phyloP scores from a whole-genome alignment of 202 grass and related monocot genomes.

The Musa balbisiana region DNA sequence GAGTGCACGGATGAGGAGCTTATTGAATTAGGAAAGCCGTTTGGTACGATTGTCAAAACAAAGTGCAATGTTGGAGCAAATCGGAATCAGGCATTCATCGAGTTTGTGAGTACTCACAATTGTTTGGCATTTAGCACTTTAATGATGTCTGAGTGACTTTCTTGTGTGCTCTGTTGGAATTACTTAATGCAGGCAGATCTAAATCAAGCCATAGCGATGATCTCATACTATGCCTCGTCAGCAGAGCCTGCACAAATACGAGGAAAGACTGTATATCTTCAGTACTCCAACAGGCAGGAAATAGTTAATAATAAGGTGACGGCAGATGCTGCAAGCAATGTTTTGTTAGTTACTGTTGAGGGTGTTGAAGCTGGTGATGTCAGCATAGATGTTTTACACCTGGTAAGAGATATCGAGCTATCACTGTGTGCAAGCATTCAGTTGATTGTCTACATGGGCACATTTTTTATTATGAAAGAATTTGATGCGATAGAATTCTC shows the following conservation, averaged over 20 bases:
- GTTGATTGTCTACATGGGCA: too few relatives aligned
- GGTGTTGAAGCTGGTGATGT: conserved; percentile 16
- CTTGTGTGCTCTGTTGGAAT: too few relatives aligned
- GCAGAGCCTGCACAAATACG: conserved; percentile 19
- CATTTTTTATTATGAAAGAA: too few relatives aligned
- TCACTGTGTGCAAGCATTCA: too few relatives aligned
- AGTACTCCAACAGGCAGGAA: conserved; percentile 17
- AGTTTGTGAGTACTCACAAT: conserved; percentile 50
- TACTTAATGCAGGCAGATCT: conserved; percentile 44
- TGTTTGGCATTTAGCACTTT: too few relatives aligned
- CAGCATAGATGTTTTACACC: conserved; percentile 15
- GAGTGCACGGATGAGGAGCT: conserved; percentile 82
- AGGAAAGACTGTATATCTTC: conserved; percentile 11
- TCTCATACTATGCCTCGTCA: conserved; percentile 9
- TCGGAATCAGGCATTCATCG: conserved; percentile 79
- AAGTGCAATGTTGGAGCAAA: conserved; percentile 96
- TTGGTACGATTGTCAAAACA: conserved; percentile 82
- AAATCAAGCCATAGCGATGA: conserved; percentile 18
- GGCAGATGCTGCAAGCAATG: conserved; percentile 13
- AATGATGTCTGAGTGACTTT: too few relatives aligned
- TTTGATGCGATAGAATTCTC: too few relatives aligned
- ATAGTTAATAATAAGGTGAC: conserved; percentile 3
- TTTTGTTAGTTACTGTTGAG: conserved; percentile 10
- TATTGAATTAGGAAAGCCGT: conserved; percentile 70
- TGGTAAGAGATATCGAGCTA: not conserved